Conservation (phyloP, 352 stramenopile genomes). For the Phytophthora aleatoria region DNA sequence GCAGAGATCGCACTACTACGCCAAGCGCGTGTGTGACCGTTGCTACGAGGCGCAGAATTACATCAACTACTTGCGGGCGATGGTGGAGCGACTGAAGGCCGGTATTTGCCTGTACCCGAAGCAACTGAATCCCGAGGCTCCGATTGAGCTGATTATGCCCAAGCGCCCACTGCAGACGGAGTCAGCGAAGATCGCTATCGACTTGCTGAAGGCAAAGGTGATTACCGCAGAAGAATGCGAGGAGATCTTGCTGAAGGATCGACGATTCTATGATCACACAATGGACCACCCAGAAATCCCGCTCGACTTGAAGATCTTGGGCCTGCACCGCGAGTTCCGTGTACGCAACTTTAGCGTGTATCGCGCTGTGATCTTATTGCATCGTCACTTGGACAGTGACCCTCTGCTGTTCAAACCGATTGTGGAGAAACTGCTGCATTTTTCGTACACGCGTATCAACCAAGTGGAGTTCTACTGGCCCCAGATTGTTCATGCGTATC, state of each 20-base stretch:
- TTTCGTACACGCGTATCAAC: conserved; percentile 90
- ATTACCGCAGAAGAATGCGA: conserved; percentile 90
- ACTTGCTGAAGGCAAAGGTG: conserved; percentile 79
- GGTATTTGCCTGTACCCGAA: conserved; percentile 88
- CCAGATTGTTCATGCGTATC: conserved; percentile 89
- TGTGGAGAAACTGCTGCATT: conserved; percentile 82
- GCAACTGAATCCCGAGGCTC: conserved; percentile 80
- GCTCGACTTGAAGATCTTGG: conserved; percentile 85
- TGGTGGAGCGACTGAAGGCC: conserved; percentile 84
- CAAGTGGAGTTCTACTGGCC: conserved; percentile 93
- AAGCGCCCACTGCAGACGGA: conserved; percentile 81
- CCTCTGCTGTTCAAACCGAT: conserved; percentile 88
- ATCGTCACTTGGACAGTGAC: conserved; percentile 86
- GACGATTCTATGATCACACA: conserved; percentile 84
- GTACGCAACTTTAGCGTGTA: conserved; percentile 82
- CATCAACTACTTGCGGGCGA: conserved; percentile 85
- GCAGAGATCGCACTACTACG: conserved; percentile 81
- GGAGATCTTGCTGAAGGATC: conserved; percentile 82
- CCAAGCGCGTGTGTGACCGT: conserved; percentile 86
- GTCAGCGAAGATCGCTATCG: conserved; percentile 86
- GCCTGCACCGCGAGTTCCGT: conserved; percentile 87
- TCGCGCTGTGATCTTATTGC: conserved; percentile 83
- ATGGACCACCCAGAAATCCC: conserved; percentile 86
- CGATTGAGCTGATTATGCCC: conserved; percentile 90
- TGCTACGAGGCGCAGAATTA: conserved; percentile 87